Evolutionary conservation across 257 asterid species (phyloP).

Genomic region (Solanum piurae): DNA sequence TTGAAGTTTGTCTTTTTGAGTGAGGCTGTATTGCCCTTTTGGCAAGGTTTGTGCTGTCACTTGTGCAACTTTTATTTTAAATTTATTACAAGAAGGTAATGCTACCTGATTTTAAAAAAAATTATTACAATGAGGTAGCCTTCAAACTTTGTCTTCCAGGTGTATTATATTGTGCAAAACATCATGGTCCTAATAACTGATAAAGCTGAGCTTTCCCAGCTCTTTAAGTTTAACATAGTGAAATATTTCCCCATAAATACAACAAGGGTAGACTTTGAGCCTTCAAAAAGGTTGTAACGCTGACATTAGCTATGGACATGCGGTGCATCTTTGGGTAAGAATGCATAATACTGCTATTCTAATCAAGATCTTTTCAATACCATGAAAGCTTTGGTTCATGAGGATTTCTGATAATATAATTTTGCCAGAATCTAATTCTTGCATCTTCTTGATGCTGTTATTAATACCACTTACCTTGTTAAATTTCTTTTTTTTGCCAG

Average conservation of each 20-base stretch:
- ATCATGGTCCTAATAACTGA: neutral
- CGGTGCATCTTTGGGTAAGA: neutral
- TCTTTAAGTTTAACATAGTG: neutral
- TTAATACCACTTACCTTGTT: neutral
- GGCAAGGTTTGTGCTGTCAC: neutral
- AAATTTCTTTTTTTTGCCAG: neutral
- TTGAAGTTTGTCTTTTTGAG: neutral
- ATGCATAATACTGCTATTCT: neutral
- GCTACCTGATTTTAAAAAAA: neutral
- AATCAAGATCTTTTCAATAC: neutral
- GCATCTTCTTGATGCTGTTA: neutral
- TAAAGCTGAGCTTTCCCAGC: neutral
- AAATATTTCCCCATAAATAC: neutral
- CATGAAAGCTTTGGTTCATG: neutral
- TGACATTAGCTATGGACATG: neutral
- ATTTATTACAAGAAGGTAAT: neutral
- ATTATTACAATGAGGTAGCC: neutral
- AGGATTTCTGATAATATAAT: neutral
- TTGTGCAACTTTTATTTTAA: neutral
- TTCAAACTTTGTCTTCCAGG: neutral
- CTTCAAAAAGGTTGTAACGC: neutral
- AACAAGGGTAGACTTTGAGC: neutral
- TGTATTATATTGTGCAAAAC: neutral
- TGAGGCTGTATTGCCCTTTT: neutral
- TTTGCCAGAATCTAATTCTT: neutral